Conservation (phyloP, 1,139 yeast species). For the Debaryomycetaceae sp. region DNA sequence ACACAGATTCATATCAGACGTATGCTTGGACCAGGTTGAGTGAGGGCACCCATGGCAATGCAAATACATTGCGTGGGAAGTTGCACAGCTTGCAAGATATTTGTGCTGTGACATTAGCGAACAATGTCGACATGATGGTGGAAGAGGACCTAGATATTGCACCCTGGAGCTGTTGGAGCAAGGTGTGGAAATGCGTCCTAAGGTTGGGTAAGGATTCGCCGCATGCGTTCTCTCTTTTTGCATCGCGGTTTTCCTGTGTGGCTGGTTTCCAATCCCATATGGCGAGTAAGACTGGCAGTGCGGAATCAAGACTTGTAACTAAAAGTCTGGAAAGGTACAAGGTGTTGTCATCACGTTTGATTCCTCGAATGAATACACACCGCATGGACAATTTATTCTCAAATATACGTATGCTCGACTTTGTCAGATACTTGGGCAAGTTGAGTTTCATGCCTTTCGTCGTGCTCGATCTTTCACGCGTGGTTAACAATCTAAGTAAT, state of each 20-base stretch:
- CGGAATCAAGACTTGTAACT: neutral
- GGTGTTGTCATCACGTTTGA: constrained; percentile 6
- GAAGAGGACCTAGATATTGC: constrained; percentile 19
- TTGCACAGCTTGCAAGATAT: constrained; percentile 17
- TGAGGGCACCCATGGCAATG: neutral
- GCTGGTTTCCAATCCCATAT: constrained; percentile 25
- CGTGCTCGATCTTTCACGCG: constrained; percentile 16
- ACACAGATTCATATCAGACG: constrained; percentile 12
- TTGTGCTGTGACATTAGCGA: constrained; percentile 31
- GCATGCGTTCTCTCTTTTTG: constrained; percentile 26
- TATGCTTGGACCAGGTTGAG: constrained; percentile 18
- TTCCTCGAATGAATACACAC: constrained; percentile 18
- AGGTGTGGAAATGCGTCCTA: constrained; percentile 33
- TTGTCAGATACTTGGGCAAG: constrained; percentile 15
- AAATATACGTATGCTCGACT: constrained; percentile 22
- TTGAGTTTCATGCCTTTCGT: constrained; percentile 16
- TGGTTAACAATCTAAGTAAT: constrained; percentile 9
- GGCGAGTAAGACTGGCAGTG: neutral
- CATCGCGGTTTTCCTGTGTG: constrained; percentile 16
- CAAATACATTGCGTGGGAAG: neutral
- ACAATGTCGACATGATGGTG: constrained; percentile 21
- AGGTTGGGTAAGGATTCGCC: constrained; percentile 28
- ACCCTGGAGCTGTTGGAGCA: constrained; percentile 28
- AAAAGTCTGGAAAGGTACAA: constrained; percentile 2
- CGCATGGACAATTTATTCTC: constrained; percentile 35